These are phyloP conservation scores for Didymella exigua DNA, from an alignment of 2,329 filamentous ascomycete genomes.

Conservation along the genomic window DNA sequence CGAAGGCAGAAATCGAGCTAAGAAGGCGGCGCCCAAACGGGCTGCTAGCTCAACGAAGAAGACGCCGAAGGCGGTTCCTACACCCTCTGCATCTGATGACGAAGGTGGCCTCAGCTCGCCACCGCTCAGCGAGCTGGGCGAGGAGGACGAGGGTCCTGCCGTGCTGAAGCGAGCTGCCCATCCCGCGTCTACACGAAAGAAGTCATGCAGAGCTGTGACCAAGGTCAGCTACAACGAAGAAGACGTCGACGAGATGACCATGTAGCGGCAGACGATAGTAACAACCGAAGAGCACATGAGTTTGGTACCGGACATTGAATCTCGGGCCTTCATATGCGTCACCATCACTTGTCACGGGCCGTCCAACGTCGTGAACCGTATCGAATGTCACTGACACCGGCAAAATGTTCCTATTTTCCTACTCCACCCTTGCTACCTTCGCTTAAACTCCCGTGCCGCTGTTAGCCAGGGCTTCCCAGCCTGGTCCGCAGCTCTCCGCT, in stretches of 20 bases:
- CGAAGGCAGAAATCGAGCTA: conserved; percentile 45
- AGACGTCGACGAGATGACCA: conserved; percentile 37
- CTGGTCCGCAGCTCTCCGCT: conserved; percentile 13
- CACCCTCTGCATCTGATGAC: conserved; percentile 50
- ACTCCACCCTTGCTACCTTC: conserved; percentile 3
- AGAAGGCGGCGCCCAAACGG: conserved; percentile 42
- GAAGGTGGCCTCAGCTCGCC: conserved; percentile 44
- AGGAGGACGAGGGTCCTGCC: conserved; percentile 29
- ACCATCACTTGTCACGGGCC: background rate
- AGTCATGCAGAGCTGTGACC: conserved; percentile 34
- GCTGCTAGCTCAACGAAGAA: conserved; percentile 42
- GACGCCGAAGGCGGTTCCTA: conserved; percentile 49
- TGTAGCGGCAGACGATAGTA: conserved; percentile 12
- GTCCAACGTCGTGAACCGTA: background rate
- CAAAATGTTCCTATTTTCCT: conserved; percentile 19
- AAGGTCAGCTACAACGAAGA: conserved; percentile 46
- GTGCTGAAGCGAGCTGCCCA: conserved; percentile 33
- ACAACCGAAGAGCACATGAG: background rate
- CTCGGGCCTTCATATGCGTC: conserved; percentile 7
- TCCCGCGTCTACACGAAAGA: conserved; percentile 32
- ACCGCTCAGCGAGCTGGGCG: conserved; percentile 49
- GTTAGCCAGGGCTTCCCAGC: conserved; percentile 18
- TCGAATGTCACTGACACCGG: conserved; percentile 10
- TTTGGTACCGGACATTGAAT: conserved; percentile 8
- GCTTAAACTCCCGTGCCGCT: conserved; percentile 15